Base-by-base conservation (phyloP, 805 yeast genomes). In the Metschnikowia koreensis region DNA sequence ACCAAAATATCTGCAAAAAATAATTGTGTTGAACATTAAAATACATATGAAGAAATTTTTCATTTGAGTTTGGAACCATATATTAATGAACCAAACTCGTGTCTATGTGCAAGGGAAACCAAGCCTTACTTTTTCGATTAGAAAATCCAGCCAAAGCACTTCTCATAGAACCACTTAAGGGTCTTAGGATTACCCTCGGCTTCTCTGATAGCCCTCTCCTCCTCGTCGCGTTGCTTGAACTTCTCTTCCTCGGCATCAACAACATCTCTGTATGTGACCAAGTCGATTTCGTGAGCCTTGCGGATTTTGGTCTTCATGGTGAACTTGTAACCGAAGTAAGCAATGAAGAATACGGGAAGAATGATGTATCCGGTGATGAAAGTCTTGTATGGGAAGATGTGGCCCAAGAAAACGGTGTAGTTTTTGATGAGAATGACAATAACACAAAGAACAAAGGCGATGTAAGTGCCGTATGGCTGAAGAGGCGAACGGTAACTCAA, bases 351-450 rank as follows among this genome's bases (percentile, higher is more conserved):
- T 10, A 86, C 83, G 36, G 89, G 89, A 44, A 87, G 77, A 31
- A 88, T 87, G 61, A 87, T 84, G 69, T 87, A 87, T 42, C 92
- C 91, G 34, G 93, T 86, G 62, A 87, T 84, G 64, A 88, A 88
- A 16, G 75, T 55, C 67, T 82, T 81, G 70, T 83, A 83, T 56
- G 80, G 79, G 59, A 59, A 57, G 50, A 53, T 58, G 49, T 63
- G 69, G 46, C 82, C 82, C 58, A 87, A 71, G 73, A 87, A 87
- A 2, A 82, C 91, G 1, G 89, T 82, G 66, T 86, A 86, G 60
- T 60, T 60, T 69, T 87, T 87, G 65, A 83, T 80, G 44, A 87
- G 60, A 9, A 84, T 76, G 53, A 87, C 74, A 47, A 86, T 49
- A 47, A 70, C 51, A 66, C 88, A 83, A 56, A 83, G 63, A 38